These are phyloP conservation scores for Umbelopsis sp. DNA, from an alignment of 192 early-diverging fungal species.

Conservation along the genomic window DNA sequence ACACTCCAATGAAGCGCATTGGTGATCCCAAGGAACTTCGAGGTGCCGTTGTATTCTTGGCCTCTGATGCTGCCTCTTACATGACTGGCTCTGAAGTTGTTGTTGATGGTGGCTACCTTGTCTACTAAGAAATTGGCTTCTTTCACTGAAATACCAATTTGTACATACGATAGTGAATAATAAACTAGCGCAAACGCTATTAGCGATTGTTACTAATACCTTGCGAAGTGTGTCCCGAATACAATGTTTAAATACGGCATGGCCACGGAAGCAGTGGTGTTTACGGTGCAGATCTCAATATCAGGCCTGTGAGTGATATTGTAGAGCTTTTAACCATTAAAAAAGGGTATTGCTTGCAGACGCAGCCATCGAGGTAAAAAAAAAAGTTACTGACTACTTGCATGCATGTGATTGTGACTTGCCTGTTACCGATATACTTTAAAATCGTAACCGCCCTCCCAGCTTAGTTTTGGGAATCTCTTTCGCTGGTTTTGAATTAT, in stretches of 20 bases:
- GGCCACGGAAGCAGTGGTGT: too few relatives aligned
- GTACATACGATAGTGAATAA: neutral
- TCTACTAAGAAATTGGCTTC: constrained; percentile 21
- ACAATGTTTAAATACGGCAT: too few relatives aligned
- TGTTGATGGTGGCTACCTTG: constrained; percentile 40
- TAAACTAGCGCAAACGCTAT: too few relatives aligned
- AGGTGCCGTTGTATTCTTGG: constrained; percentile 57
- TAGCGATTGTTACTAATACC: too few relatives aligned
- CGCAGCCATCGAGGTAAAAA: too few relatives aligned
- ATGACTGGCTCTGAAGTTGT: constrained; percentile 53
- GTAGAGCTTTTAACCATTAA: too few relatives aligned
- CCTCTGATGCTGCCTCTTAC: constrained; percentile 61
- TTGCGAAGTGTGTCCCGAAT: too few relatives aligned
- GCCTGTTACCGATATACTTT: neutral
- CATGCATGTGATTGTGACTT: constrained; percentile 21
- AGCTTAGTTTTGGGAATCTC: neutral
- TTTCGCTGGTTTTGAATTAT: neutral
- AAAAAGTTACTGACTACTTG: neutral
- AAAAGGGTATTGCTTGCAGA: too few relatives aligned
- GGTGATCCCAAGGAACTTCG: constrained; percentile 37
- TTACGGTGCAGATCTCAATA: too few relatives aligned
- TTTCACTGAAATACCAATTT: neutral
- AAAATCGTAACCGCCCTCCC: neutral
- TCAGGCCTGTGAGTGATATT: too few relatives aligned
- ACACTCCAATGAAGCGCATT: constrained; percentile 32